Base-by-base conservation (phyloP, 306 rosid species). In the Cucurbita argyrosperma region DNA sequence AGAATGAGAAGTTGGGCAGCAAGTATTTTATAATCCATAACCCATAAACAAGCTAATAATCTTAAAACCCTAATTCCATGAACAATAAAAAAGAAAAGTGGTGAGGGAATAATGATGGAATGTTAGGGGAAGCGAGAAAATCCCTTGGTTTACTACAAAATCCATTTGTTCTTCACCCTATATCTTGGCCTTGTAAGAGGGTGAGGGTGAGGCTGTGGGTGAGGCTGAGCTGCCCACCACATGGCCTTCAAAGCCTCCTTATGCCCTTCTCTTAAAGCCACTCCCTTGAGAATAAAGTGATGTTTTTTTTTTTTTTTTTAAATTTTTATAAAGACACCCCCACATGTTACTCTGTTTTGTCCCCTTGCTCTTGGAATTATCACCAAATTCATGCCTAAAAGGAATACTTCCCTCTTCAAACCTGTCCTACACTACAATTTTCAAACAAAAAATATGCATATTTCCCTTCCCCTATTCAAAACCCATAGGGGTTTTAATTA, bases 121-220 rank as follows among this genome's bases (percentile, higher is more conserved):
- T 82, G 83, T 82, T 85, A 79, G 87, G 84, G 67, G 76, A 82
- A 85, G 77, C 67, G 80, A 82, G 98, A 81, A 90, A 82, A 90
- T 92, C 96, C 96, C 90, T 92, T 82, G 98, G 92, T 83, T 80
- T 78, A 86, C 85, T 90, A 92, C 96, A 92, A 87, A 92, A 92
- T 92, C 96, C 96, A 47, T 74, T 76, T 87, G 92, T 87, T 90
- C 90, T 85, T 87, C 72, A 76, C 69, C 74, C 71, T 79, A 74
- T 16, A 6, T 23, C 55, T 76, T 78, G 60, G 49, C 72, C 71
- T 82, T 46, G 61, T 46, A 64, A 70, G 47, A 64, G 71, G 47
- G 68, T 84, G 86, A 87, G 35, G 35, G 35, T 30, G 35, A 30
- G 35, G 30, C 30, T 26, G 30, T 26, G 30, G 35, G 35, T 3